Percentiles rank a stretch among this genome's conserved stretches.
Evolutionary conservation across 768 basidiomycete species (phyloP).

Genomic region (Boletus tomentosulus): DNA sequence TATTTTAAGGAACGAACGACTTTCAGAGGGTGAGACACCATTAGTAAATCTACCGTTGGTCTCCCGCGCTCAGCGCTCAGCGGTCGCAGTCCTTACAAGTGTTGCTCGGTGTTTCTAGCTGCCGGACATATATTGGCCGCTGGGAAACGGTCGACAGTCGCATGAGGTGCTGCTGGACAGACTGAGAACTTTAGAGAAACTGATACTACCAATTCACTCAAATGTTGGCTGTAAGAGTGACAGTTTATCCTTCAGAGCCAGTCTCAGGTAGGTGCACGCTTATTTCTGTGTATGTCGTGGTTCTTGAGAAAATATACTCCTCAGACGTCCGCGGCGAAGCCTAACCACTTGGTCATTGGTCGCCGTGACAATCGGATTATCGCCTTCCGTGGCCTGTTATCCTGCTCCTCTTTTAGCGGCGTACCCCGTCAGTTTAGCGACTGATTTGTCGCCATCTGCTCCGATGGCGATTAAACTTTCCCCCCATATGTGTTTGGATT

Average conservation of each 20-base stretch:
- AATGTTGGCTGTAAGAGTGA: not conserved
- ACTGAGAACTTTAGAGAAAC: not conserved
- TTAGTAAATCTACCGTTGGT: not conserved
- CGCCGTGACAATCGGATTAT: not conserved
- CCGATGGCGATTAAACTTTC: not conserved
- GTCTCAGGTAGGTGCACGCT: not conserved
- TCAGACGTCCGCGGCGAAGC: constrained; percentile 1
- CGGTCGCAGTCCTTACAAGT: not conserved
- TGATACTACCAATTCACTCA: not conserved
- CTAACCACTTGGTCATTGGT: not conserved
- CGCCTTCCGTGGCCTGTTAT: not conserved
- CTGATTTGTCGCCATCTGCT: not conserved
- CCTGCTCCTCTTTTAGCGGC: not conserved
- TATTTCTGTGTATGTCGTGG: not conserved
- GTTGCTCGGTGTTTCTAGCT: not conserved
- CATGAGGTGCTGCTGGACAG: not conserved
- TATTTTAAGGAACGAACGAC: not conserved
- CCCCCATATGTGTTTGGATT: not conserved
- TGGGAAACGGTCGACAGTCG: not conserved
- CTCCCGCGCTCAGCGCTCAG: not conserved
- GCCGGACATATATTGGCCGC: not conserved
- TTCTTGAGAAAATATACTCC: not conserved
- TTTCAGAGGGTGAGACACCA: not conserved
- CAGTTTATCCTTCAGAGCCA: too few relatives aligned
- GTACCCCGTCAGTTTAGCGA: not conserved